A percentile compares a stretch with the other conserved stretches of the same genome.
phyloP scores from a whole-genome alignment of 2,329 filamentous ascomycete genomes.

The Sporothrix brunneoviolacea region DNA sequence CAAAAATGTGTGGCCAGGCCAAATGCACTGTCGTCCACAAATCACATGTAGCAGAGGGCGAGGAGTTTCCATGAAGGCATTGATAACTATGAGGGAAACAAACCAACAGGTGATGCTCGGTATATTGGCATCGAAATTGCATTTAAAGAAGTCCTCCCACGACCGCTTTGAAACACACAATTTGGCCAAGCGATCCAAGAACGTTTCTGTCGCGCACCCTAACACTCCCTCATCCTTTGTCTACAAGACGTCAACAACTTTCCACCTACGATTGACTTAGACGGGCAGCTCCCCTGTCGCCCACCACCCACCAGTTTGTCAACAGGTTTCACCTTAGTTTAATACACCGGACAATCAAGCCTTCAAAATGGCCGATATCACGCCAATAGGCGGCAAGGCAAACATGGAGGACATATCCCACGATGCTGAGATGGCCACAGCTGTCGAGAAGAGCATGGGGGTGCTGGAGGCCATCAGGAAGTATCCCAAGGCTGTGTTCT shows the following conservation, averaged over 20 bases:
- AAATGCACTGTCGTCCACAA: background rate
- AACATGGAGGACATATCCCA: slow-evolving; percentile 1
- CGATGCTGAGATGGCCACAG: slow-evolving; percentile 4
- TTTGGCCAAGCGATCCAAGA: no score
- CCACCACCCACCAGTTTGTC: no score
- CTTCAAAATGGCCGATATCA: background rate
- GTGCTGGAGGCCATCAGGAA: slow-evolving; percentile 6
- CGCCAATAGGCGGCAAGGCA: background rate
- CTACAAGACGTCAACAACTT: background rate
- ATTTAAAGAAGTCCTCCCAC: background rate
- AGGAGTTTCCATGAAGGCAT: no score
- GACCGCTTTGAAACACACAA: background rate
- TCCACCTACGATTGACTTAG: background rate
- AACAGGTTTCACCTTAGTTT: no score
- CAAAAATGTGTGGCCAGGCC: background rate
- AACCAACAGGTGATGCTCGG: background rate
- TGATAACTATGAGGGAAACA: no score
- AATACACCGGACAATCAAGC: background rate
- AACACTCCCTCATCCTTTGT: background rate
- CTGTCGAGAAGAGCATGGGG: slow-evolving; percentile 9
- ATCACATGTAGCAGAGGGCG: background rate
- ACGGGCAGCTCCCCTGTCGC: no score
- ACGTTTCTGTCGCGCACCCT: background rate
- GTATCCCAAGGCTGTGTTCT: slow-evolving; percentile 14
- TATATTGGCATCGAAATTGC: background rate